Base-by-base conservation (phyloP, 2,329 filamentous ascomycete species). In the Paraphoma chrysanthemicola region DNA sequence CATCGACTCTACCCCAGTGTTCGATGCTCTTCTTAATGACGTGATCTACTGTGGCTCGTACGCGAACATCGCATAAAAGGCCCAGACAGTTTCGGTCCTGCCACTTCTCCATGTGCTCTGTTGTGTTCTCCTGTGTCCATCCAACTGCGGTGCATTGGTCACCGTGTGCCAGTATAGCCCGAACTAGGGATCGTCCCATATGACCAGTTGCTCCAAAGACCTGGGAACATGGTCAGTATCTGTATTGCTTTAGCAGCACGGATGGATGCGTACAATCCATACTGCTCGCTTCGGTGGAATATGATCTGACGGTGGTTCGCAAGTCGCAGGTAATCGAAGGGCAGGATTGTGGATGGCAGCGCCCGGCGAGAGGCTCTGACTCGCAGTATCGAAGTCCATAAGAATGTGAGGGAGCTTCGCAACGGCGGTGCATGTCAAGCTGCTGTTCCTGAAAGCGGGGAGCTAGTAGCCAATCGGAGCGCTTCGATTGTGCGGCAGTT, bases 131-230 rank as follows among this genome's bases (percentile, higher is more conserved):
- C 68, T 90, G 88, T 12, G 88, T 89, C 61, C 92, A 89, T 8
- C 95, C 95, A 9, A 97, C 93, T 6, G 92, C 92, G 2, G 89
- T 88, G 54, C 97, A 94, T 48, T 89, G 84, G 74, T 99, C 95
- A 66, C 90, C 90, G 67, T 92, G 90, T 14, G 86, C 83, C 18
- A 98, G 83, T 14, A 91, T 92, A 52, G 86, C 88, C 70, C 95
- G 94, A 57, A 94, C 91, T 17, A 98, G 86, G 7, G 91, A 96
- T 50, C 92, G 89, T 56, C 95, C 95, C 84, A 98, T 96, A 71
- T 99, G 95, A 53, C 95, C 95, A n/a, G 93, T 97, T 47, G 92
- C 93, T 47, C 95, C 95, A 77, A 97, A 99, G 52, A 98, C 83
- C 92, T 70, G 48, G 16, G 16, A 17, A 18, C 2, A n/a, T 17